Conservation (phyloP, 352 stramenopile species). For the Phytophthora europaea region DNA sequence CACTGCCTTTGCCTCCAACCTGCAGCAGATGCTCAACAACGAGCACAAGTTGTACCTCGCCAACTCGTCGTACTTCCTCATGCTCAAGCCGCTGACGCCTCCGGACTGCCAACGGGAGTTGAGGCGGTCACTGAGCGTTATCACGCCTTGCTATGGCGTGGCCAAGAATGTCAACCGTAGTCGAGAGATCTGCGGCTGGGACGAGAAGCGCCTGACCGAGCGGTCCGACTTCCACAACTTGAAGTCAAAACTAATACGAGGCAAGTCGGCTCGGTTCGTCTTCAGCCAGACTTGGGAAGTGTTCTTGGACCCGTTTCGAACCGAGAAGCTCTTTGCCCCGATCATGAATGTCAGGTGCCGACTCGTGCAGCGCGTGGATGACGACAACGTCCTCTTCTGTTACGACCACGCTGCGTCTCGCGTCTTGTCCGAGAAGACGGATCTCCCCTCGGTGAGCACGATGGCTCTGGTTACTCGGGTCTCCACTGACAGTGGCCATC, state of each 20-base stretch:
- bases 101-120: slow-evolving; percentile 29
- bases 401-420: slow-evolving; percentile 39
- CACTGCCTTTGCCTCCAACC: slow-evolving; percentile 13
- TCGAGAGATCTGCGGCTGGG: slow-evolving; percentile 42
- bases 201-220: slow-evolving; percentile 34
- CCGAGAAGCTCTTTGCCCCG: slow-evolving; percentile 35
- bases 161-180: slow-evolving; percentile 19
- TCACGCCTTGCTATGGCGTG: slow-evolving; percentile 19
- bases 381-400: slow-evolving; percentile 45
- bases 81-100: slow-evolving; percentile 40
- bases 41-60: slow-evolving; percentile 45
- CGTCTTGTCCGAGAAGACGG: slow-evolving; percentile 38
- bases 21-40: slow-evolving; percentile 40
- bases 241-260: slow-evolving; percentile 37
- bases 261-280: slow-evolving; percentile 31
- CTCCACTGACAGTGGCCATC: slow-evolving; percentile 28
- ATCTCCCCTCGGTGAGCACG: slow-evolving; percentile 29
- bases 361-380: slow-evolving; percentile 44
- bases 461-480: slow-evolving; percentile 39
- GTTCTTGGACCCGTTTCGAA: slow-evolving; percentile 38
- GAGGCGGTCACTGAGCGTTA: slow-evolving; percentile 18
- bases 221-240: slow-evolving; percentile 35
- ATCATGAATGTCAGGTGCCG: slow-evolving; percentile 38
- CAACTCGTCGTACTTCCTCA: slow-evolving; percentile 40
- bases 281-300: slow-evolving; percentile 40